These are phyloP conservation scores for Microdochium bolleyi DNA, from an alignment of 2,329 filamentous ascomycete genomes.

Conservation along the genomic window DNA sequence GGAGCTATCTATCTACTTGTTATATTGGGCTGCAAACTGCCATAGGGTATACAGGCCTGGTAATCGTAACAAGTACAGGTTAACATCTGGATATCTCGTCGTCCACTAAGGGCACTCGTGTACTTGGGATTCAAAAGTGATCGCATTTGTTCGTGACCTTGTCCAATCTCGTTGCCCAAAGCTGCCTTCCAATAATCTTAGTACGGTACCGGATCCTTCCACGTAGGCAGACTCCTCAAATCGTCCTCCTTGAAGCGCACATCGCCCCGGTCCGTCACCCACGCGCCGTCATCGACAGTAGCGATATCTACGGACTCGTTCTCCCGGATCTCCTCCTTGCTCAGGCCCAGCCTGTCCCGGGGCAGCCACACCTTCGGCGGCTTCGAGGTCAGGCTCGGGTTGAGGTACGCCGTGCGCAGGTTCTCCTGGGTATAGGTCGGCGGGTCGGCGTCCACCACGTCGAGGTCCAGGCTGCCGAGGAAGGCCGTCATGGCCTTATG, in stretches of 20 bases:
- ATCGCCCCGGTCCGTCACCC: conserved; percentile 46
- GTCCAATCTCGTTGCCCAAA: no score
- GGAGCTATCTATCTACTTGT: no score
- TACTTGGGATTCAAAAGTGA: no score
- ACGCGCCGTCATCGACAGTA: conserved; percentile 55
- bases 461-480: conserved; percentile 8
- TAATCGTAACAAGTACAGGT: no score
- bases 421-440: conserved; percentile 17
- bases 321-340: conserved; percentile 50
- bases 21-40: no score
- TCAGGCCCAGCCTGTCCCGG: conserved; percentile 51
- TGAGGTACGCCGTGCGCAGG: conserved; percentile 17
- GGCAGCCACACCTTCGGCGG: conserved; percentile 60
- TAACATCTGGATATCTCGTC: no score
- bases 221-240: neutral
- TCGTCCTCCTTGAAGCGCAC: conserved; percentile 1
- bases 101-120: no score
- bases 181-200: neutral
- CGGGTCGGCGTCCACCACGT: conserved; percentile 8
- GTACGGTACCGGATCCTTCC: neutral
- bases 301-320: conserved; percentile 52
- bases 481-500: conserved; percentile 14
- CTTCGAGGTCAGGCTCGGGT: conserved; percentile 24
- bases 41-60: no score
- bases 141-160: no score